Conservation (phyloP, 768 basidiomycete genomes). For the Suillus bovinus region DNA sequence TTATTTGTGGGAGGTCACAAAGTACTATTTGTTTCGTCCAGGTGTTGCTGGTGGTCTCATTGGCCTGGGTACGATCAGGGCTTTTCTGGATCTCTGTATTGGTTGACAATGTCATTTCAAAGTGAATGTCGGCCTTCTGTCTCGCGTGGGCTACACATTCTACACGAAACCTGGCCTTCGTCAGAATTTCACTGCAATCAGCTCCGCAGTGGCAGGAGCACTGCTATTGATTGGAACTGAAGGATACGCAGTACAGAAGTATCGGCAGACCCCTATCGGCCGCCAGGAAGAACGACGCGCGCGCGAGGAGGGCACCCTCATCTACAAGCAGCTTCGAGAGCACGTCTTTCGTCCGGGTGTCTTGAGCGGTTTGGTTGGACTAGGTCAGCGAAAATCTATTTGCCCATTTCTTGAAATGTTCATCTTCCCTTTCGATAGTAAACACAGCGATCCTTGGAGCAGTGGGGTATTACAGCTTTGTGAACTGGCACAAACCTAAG, state of each 20-base stretch:
- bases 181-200: slow-evolving; percentile 52
- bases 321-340: slow-evolving; percentile 58
- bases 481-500: slow-evolving; percentile 59
- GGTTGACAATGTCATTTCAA: neutral
- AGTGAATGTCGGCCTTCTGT: slow-evolving; percentile 76
- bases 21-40: slow-evolving; percentile 59
- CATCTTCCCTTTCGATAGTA: slow-evolving; percentile 34
- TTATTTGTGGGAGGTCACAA: slow-evolving; percentile 52
- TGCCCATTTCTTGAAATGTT: neutral
- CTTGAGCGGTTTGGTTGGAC: slow-evolving; percentile 61
- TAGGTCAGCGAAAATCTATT: slow-evolving; percentile 42
- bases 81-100: neutral
- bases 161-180: slow-evolving; percentile 64
- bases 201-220: slow-evolving; percentile 53
- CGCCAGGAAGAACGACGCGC: slow-evolving; percentile 56
- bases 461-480: slow-evolving; percentile 64
- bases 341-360: slow-evolving; percentile 63
- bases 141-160: slow-evolving; percentile 59
- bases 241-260: slow-evolving; percentile 62
- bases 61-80: slow-evolving; percentile 55
- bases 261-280: slow-evolving; percentile 59
- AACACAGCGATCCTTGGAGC: slow-evolving; percentile 64
- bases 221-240: slow-evolving; percentile 60
- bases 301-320: slow-evolving; percentile 51
- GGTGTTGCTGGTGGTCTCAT: slow-evolving; percentile 72